Base-by-base conservation (phyloP, 75 land plant genomes). In the Pinus taeda region DNA sequence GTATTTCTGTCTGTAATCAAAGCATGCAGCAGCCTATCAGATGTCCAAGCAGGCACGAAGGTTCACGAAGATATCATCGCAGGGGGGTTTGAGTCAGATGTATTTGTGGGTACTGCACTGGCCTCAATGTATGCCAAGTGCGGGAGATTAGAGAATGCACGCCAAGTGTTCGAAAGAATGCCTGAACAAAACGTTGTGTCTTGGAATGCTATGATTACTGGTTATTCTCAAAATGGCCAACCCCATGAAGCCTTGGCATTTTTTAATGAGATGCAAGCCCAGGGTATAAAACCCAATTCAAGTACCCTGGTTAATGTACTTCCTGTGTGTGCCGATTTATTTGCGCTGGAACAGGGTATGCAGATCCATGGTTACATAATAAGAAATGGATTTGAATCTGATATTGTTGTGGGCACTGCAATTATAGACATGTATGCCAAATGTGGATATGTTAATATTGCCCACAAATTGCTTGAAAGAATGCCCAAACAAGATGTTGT, bases 161-260 rank as follows among this genome's bases (percentile, higher is more conserved):
- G 73, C 61, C 73, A 60, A 21, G 64, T 90, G n/a, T 95, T 95
- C 60, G 21, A 76, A 36, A n/a, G 75, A 58, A 76, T 91, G 81
- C 59, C 76, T 13, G 72, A 15, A 22, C 82, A 73, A 65, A 80
- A 88, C 74, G 24, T 83, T 73, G 79, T 93, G 11, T 72, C 89
- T 26, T 95, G 98, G 98, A 90, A 88, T 80, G 87, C 92, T 4
- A 87, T 95, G 87, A 80, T 91, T 59, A 80, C 79, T 11, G 92
- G 85, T 7, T 88, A 82, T 76, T 78, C 85, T 8, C 78, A 83
- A 17, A 79, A 82, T 74, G 87, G 87, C 58, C 73, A 17, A 75
- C 80, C 84, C 29, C 75, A 76, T 59, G 87, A 93, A 59, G 90
- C 91, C 13, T 64, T 93, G 18, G 45, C 75, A 59, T 55, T 85